phyloP scores from a whole-genome alignment of 495 filamentous ascomycete species.

The Aspergillus bridgeri region DNA sequence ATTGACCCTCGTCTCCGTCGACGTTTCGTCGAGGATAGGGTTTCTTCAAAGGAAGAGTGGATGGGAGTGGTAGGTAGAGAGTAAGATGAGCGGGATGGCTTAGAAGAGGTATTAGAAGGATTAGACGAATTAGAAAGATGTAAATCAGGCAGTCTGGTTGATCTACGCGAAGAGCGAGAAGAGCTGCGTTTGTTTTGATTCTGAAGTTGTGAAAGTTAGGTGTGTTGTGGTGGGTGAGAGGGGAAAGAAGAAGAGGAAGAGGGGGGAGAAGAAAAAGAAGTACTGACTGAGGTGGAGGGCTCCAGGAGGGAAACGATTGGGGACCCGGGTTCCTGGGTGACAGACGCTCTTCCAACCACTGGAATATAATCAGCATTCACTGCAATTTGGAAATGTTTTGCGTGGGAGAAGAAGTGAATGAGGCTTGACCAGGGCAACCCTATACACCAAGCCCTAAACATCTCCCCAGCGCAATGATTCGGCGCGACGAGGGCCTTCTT shows the following conservation, averaged over 20 bases:
- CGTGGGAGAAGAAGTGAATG: not conserved
- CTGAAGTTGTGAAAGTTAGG: constrained; percentile 2
- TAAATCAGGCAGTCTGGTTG: constrained; percentile 17
- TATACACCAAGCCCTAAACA: not conserved
- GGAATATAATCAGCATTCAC: constrained; percentile 7
- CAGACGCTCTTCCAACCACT: constrained; percentile 24
- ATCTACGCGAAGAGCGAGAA: constrained; percentile 21
- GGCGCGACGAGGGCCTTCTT: not conserved
- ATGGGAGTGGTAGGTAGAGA: constrained; percentile 26
- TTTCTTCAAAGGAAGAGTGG: constrained; percentile 24
- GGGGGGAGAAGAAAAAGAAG: constrained; percentile 2
- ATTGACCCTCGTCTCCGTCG: constrained; percentile 21
- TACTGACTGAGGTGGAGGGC: constrained; percentile 14
- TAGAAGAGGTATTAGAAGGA: constrained; percentile 18
- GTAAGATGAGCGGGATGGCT: constrained; percentile 20
- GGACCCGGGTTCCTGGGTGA: constrained; percentile 20
- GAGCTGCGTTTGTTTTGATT: constrained; percentile 17
- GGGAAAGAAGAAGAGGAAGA: constrained; percentile 4
- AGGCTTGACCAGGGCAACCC: constrained; percentile 1
- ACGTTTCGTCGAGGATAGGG: constrained; percentile 26
- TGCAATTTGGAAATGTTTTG: not conserved
- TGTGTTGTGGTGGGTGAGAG: not conserved
- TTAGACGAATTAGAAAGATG: constrained; percentile 15
- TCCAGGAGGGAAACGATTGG: constrained; percentile 12
- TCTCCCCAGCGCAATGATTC: not conserved